Percentiles rank a stretch among this genome's conserved stretches.
Conservation (phyloP, 805 yeast species). For the Hanseniaspora hatyaiensis region DNA sequence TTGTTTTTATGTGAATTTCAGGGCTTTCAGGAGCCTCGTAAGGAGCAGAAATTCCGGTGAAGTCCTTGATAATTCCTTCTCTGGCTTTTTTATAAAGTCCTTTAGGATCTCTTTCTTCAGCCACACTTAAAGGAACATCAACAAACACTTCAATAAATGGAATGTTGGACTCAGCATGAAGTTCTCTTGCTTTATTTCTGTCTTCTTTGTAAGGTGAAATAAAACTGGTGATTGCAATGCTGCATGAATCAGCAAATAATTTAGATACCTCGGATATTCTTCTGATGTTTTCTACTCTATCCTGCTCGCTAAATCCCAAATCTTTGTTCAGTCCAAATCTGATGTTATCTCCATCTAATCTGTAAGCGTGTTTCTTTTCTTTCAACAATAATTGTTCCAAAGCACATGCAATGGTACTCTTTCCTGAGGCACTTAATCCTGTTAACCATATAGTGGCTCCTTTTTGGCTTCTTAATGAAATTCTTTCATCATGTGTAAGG, state of each 20-base stretch:
- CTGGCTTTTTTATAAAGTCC: slow-evolving; percentile 94
- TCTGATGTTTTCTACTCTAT: slow-evolving; percentile 88
- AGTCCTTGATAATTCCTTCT: slow-evolving; percentile 85
- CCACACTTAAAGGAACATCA: slow-evolving; percentile 87
- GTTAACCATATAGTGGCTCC: slow-evolving; percentile 94
- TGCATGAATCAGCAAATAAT: slow-evolving; percentile 85
- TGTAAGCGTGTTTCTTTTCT: slow-evolving; percentile 60
- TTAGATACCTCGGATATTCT: slow-evolving; percentile 91
- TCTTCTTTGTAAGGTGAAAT: slow-evolving; percentile 84
- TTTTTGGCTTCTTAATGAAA: slow-evolving; percentile 55
- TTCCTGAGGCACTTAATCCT: slow-evolving; percentile 90
- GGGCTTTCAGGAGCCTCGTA: slow-evolving; percentile 84
- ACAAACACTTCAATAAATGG: slow-evolving; percentile 86
- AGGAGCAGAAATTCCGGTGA: slow-evolving; percentile 92
- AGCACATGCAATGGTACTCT: slow-evolving; percentile 89
- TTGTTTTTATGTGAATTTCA: slow-evolving; percentile 70
- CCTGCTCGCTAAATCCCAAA: slow-evolving; percentile 81
- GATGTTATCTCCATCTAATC: slow-evolving; percentile 89
- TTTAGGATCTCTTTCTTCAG: slow-evolving; percentile 95
- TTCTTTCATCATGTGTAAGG: slow-evolving; percentile 72
- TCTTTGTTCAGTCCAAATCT: slow-evolving; percentile 93
- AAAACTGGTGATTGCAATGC: slow-evolving; percentile 79
- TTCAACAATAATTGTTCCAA: slow-evolving; percentile 71
- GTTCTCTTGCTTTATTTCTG: slow-evolving; percentile 71
- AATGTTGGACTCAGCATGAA: slow-evolving; percentile 61